phyloP scores from a whole-genome alignment of 2,329 filamentous ascomycete genomes.

The Aspergillus brasiliensis region DNA sequence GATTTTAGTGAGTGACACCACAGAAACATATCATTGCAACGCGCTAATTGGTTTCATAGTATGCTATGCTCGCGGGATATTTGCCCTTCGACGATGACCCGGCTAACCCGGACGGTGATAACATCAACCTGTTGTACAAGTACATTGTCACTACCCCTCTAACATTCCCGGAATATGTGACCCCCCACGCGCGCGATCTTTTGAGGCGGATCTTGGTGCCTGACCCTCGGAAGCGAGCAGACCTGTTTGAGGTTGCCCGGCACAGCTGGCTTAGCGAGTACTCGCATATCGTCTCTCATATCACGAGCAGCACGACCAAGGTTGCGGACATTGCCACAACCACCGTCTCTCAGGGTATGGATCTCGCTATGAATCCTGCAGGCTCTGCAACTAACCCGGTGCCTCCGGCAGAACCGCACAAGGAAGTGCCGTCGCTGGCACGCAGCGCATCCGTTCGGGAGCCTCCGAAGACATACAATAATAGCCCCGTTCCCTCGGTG shows the following conservation, averaged over 20 bases:
- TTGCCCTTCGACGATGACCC: constrained; percentile 97
- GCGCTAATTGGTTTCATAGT: constrained; percentile 57
- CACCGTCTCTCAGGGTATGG: constrained; percentile 63
- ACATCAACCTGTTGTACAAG: constrained; percentile 98
- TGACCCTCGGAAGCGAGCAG: constrained; percentile 89
- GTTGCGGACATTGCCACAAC: constrained; percentile 82
- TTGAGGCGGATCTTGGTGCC: constrained; percentile 91
- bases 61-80: constrained; percentile 97
- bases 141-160: constrained; percentile 97
- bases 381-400: constrained; percentile 8
- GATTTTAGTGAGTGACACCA: constrained; percentile 72
- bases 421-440: constrained; percentile 65
- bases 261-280: constrained; percentile 99
- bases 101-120: constrained; percentile 96
- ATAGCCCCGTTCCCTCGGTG: constrained; percentile 47
- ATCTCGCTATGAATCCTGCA: neutral
- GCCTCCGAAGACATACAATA: constrained; percentile 66
- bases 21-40: neutral
- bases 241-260: constrained; percentile 93
- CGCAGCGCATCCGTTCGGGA: constrained; percentile 93
- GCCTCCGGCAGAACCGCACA: constrained; percentile 47
- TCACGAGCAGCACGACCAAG: constrained; percentile 91
- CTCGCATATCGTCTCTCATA: constrained; percentile 93
- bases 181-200: constrained; percentile 90
- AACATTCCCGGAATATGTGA: constrained; percentile 98